Conservation (phyloP, 345 rosid genomes). For the Rhodomyrtus tomentosa region DNA sequence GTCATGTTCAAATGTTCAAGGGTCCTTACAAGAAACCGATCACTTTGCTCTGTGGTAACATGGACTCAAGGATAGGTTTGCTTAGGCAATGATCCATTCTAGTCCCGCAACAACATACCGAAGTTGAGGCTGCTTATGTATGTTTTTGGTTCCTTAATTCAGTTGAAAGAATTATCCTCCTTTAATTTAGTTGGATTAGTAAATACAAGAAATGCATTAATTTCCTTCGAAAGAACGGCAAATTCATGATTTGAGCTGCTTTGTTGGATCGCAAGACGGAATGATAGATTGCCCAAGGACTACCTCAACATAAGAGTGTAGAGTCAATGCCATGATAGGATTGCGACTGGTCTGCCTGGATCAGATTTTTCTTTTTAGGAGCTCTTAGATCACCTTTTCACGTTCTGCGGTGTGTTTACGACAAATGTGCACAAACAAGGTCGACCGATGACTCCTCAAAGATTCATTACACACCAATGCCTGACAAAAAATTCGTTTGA, state of each 20-base stretch:
- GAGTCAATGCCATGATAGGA: neutral
- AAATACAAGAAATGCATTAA: neutral
- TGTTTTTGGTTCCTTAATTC: neutral
- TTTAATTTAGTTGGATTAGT: neutral
- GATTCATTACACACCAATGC: neutral
- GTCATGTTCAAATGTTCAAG: neutral
- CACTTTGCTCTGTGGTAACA: neutral
- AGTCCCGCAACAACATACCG: neutral
- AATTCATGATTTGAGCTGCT: neutral
- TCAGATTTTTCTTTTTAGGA: neutral
- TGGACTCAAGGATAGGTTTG: neutral
- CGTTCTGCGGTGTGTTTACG: neutral
- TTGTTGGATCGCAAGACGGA: neutral
- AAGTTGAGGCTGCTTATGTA: neutral
- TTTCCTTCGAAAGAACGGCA: neutral
- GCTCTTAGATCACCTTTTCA: neutral
- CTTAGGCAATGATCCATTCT: neutral
- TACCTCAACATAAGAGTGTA: neutral
- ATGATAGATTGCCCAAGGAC: neutral
- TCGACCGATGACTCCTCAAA: neutral
- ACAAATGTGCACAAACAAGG: neutral
- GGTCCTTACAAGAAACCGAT: neutral
- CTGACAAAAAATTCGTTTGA: neutral
- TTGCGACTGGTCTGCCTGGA: neutral
- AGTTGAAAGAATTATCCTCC: neutral